Conservation (phyloP, 192 early-diverging fungal species). For the Linnemannia elongata region DNA sequence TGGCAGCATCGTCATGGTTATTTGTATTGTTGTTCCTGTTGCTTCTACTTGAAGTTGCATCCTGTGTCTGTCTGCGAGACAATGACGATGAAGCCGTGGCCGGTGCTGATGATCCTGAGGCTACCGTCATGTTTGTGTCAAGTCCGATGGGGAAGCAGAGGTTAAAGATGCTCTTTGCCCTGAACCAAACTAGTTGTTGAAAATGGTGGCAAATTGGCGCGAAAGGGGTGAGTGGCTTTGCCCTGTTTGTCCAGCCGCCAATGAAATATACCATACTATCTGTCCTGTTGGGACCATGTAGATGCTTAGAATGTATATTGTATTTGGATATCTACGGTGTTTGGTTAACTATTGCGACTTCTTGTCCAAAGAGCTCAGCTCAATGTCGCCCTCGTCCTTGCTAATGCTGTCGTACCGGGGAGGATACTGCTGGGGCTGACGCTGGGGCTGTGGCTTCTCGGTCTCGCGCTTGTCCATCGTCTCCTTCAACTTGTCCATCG, state of each 20-base stretch:
- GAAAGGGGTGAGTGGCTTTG: neutral
- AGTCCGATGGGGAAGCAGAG: too few species aligned
- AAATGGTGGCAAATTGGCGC: slow-evolving; percentile 33
- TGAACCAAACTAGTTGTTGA: neutral
- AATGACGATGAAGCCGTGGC: neutral
- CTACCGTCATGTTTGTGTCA: slow-evolving; percentile 17
- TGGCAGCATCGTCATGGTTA: neutral
- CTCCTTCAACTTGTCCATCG: slow-evolving; percentile 45
- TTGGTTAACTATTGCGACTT: slow-evolving; percentile 34
- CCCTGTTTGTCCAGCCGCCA: neutral
- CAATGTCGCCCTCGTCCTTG: slow-evolving; percentile 45
- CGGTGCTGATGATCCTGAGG: slow-evolving; percentile 27
- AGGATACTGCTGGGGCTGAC: slow-evolving; percentile 44
- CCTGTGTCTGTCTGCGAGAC: neutral
- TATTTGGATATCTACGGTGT: neutral
- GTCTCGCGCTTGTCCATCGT: slow-evolving; percentile 42
- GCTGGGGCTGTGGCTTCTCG: slow-evolving; percentile 11
- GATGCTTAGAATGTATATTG: neutral
- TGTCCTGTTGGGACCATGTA: too few species aligned
- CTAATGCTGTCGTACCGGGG: slow-evolving; percentile 9
- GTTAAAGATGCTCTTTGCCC: neutral
- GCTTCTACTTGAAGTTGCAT: neutral
- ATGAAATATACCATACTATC: too few species aligned
- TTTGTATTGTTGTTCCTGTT: neutral
- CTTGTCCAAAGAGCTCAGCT: slow-evolving; percentile 55